phyloP scores from a whole-genome alignment of 2,329 filamentous ascomycete species.

The Aureobasidium melanogenum region DNA sequence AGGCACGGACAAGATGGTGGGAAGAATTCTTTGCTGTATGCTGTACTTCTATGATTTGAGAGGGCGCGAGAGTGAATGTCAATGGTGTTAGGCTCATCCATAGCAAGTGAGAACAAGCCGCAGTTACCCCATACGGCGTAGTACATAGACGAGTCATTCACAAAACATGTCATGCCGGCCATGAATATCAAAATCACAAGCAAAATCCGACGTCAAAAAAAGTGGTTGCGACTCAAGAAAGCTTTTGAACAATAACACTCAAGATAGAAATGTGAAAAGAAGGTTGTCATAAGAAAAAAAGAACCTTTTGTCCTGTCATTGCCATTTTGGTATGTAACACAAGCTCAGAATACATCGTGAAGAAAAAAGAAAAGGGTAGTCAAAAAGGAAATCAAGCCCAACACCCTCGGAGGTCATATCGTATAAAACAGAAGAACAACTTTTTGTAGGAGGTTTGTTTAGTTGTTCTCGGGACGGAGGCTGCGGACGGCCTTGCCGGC shows the following conservation, averaged over 20 bases:
- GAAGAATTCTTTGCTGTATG: too few relatives aligned
- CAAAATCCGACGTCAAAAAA: background rate
- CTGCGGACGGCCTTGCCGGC: constrained; percentile 90
- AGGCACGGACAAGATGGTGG: too few relatives aligned
- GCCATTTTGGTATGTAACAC: constrained; percentile 9
- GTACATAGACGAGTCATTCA: background rate
- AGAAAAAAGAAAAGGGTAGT: background rate
- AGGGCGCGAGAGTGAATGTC: too few relatives aligned
- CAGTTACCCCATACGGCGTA: background rate
- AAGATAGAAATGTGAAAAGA: background rate
- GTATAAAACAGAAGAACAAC: background rate
- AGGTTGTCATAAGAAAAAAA: background rate
- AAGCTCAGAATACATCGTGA: constrained; percentile 10
- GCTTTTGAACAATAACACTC: too few relatives aligned
- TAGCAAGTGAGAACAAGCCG: background rate
- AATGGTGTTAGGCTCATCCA: too few relatives aligned
- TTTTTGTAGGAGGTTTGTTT: constrained; percentile 11
- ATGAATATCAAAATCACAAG: constrained; percentile 2
- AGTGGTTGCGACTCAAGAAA: background rate
- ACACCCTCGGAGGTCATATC: constrained; percentile 1
- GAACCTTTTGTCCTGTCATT: constrained; percentile 12
- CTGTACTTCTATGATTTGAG: too few relatives aligned
- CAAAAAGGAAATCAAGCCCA: background rate
- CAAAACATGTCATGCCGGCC: background rate
- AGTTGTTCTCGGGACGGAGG: constrained; percentile 29